phyloP scores from a whole-genome alignment of 2,329 filamentous ascomycete genomes.

The Gyromitra esculenta region DNA sequence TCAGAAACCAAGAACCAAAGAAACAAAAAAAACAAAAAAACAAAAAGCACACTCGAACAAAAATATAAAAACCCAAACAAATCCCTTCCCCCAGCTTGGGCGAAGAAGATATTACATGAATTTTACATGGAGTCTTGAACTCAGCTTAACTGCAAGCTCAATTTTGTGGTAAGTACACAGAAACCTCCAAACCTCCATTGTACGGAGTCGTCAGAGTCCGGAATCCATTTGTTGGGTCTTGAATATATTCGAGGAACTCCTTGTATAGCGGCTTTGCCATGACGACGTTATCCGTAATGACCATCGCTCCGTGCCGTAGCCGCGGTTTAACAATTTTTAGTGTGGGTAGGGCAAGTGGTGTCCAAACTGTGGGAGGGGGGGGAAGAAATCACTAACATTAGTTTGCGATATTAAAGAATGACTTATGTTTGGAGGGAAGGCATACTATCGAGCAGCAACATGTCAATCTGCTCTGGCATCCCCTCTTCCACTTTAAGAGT shows the following conservation, averaged over 20 bases:
- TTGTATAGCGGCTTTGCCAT: constrained; percentile 19
- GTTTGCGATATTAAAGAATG: background rate
- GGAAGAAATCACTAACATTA: constrained; percentile 4
- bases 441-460: constrained; percentile 71
- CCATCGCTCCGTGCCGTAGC: constrained; percentile 64
- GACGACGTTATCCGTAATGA: constrained; percentile 24
- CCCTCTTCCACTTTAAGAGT: constrained; percentile 64
- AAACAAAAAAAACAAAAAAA: too few relatives aligned
- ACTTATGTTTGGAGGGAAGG: constrained; percentile 49
- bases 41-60: too few relatives aligned
- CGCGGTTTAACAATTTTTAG: constrained; percentile 64
- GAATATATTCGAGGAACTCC: constrained; percentile 17
- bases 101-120: background rate
- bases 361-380: constrained; percentile 65
- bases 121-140: too few relatives aligned
- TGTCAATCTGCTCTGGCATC: constrained; percentile 65
- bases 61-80: too few relatives aligned
- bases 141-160: background rate
- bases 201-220: constrained; percentile 12
- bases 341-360: constrained; percentile 66
- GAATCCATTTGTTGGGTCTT: constrained; percentile 23
- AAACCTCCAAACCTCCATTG: constrained; percentile 5
- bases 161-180: constrained; percentile 10
- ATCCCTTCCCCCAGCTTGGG: background rate
- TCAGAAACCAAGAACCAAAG: too few relatives aligned